Conservation (phyloP, 1,284 basidiomycete genomes). For the Apiotrichum brassicae region DNA sequence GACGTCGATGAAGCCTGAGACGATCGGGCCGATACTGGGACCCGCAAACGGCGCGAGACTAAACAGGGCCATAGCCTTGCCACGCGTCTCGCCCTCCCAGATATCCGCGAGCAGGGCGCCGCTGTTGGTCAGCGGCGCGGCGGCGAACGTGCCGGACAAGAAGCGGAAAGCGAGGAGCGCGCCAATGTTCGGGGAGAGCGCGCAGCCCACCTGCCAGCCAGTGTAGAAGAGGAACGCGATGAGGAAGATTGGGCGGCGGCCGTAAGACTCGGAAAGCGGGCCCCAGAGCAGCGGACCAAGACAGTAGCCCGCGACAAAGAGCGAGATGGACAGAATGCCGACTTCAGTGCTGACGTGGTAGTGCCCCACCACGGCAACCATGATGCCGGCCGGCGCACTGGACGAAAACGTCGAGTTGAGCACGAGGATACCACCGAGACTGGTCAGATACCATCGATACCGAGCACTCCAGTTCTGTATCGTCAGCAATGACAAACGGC, state of each 20-base stretch:
- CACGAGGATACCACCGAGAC: conserved; percentile 57
- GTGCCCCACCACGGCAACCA: conserved; percentile 47
- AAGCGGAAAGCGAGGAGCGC: conserved; percentile 63
- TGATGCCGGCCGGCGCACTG: conserved; percentile 41
- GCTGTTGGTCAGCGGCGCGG: conserved; percentile 49
- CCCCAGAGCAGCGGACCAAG: conserved; percentile 60
- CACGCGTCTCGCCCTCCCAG: conserved; percentile 63
- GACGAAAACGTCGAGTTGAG: conserved; percentile 57
- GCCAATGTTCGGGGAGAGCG: conserved; percentile 57
- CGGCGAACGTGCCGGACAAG: conserved; percentile 58
- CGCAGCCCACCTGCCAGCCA: conserved; percentile 55
- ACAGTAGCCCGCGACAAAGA: conserved; percentile 49
- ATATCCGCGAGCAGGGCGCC: conserved; percentile 54
- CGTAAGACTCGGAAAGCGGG: conserved; percentile 53
- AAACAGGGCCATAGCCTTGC: conserved; percentile 64
- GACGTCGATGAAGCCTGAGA: conserved; percentile 56
- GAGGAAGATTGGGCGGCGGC: conserved; percentile 60
- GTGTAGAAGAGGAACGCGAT: conserved; percentile 60
- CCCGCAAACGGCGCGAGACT: conserved; percentile 67
- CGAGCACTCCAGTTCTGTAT: conserved; percentile 55
- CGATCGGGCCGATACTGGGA: conserved; percentile 56
- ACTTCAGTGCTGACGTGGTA: conserved; percentile 58
- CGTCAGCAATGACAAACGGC: conserved; percentile 5
- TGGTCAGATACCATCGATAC: conserved; percentile 62
- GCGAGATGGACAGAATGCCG: conserved; percentile 48